Evolutionary conservation across 2,329 filamentous ascomycete genomes (phyloP).

Genomic region (Phialemoniopsis sp.): DNA sequence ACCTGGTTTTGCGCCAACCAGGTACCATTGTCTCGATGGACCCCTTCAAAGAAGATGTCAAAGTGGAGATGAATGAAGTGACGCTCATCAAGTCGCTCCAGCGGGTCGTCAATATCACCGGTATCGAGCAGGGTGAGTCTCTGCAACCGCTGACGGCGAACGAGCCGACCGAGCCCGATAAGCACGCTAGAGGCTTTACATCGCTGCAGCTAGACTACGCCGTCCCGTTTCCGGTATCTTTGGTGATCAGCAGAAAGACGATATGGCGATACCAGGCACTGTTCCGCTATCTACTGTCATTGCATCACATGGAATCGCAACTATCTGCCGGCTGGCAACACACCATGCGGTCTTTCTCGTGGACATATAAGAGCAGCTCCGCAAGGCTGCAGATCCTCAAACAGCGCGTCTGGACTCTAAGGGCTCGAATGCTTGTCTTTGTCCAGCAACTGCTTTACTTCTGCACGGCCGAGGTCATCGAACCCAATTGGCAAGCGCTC

Average conservation of each 20-base stretch:
- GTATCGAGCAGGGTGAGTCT: slow-evolving; percentile 84
- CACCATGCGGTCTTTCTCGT: slow-evolving; percentile 75
- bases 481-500: slow-evolving; percentile 92
- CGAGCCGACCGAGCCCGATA: slow-evolving; percentile 71
- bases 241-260: slow-evolving; percentile 94
- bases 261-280: slow-evolving; percentile 95
- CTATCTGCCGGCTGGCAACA: slow-evolving; percentile 87
- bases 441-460: slow-evolving; percentile 97
- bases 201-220: slow-evolving; percentile 91
- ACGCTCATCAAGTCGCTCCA: slow-evolving; percentile 91
- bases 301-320: slow-evolving; percentile 85
- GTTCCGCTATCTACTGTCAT: slow-evolving; percentile 87
- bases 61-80: slow-evolving; percentile 94
- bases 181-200: slow-evolving; percentile 85
- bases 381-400: slow-evolving; percentile 86
- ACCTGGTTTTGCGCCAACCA: slow-evolving; percentile 92
- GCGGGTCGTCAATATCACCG: slow-evolving; percentile 93
- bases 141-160: slow-evolving; percentile 65
- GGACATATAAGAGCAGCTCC: slow-evolving; percentile 76
- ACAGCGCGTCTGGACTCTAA: slow-evolving; percentile 82
- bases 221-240: slow-evolving; percentile 90
- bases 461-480: slow-evolving; percentile 94
- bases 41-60: slow-evolving; percentile 97
- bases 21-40: slow-evolving; percentile 91
- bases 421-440: slow-evolving; percentile 93